Percentiles rank a stretch among this genome's conserved stretches.
These are phyloP conservation scores for Colletotrichum orbiculare DNA, from an alignment of 2,329 filamentous ascomycete species.

Conservation along the genomic window DNA sequence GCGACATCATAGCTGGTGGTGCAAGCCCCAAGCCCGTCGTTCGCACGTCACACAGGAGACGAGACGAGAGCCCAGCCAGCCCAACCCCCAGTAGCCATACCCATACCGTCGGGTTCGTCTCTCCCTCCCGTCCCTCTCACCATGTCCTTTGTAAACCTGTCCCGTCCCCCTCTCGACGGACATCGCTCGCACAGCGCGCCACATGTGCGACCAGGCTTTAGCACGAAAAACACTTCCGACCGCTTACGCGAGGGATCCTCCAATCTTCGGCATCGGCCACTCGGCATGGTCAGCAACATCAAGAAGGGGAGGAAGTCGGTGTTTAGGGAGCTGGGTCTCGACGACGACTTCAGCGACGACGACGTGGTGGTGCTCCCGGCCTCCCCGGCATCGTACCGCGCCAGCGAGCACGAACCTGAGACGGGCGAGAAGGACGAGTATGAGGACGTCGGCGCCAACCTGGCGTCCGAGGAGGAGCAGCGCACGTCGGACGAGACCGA, in stretches of 20 bases:
- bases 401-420: slow-evolving; percentile 24
- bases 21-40: slow-evolving; percentile 10
- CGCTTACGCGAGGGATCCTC: slow-evolving; percentile 62
- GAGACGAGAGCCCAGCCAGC: too few relatives aligned
- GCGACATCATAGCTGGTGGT: slow-evolving; percentile 32
- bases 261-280: slow-evolving; percentile 49
- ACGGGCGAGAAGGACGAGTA: slow-evolving; percentile 45
- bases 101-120: not conserved
- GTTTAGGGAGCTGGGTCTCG: slow-evolving; percentile 63
- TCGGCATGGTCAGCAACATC: slow-evolving; percentile 57
- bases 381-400: slow-evolving; percentile 9
- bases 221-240: slow-evolving; percentile 62
- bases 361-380: slow-evolving; percentile 6
- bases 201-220: slow-evolving; percentile 58
- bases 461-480: slow-evolving; percentile 27
- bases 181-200: slow-evolving; percentile 26
- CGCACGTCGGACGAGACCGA: slow-evolving; percentile 27
- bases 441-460: slow-evolving; percentile 42
- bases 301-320: slow-evolving; percentile 62
- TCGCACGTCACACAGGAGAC: slow-evolving; percentile 14
- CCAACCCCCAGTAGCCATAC: slow-evolving; percentile 8
- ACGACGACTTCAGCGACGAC: slow-evolving; percentile 47
- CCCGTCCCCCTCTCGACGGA: slow-evolving; percentile 28
- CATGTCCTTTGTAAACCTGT: slow-evolving; percentile 35
- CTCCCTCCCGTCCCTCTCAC: slow-evolving; percentile 2